Conservation (phyloP, 306 rosid species). For the Alnus glutinosa region DNA sequence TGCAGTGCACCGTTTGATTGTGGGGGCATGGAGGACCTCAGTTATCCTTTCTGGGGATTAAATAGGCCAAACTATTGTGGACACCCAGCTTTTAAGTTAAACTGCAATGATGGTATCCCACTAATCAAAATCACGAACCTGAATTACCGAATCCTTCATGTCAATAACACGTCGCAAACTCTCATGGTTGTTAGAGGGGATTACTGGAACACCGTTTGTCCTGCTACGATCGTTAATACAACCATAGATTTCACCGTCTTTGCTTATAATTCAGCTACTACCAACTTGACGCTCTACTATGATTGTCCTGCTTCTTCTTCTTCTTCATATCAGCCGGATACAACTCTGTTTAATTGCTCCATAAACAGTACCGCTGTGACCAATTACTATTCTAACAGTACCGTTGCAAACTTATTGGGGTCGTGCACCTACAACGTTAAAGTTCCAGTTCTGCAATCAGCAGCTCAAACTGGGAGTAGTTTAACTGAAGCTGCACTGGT, state of each 20-base stretch:
- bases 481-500: slow-evolving; percentile 26
- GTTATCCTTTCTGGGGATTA: slow-evolving; percentile 55
- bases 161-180: slow-evolving; percentile 19
- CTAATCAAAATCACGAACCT: slow-evolving; percentile 17
- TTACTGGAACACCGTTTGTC: slow-evolving; percentile 45
- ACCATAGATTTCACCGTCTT: slow-evolving; percentile 25
- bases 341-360: slow-evolving; percentile 39
- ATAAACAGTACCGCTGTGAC: not conserved
- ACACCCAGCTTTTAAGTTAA: slow-evolving; percentile 46
- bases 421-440: slow-evolving; percentile 30
- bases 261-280: slow-evolving; percentile 11
- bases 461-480: not conserved
- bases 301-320: slow-evolving; percentile 29
- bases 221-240: slow-evolving; percentile 16
- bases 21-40: slow-evolving; percentile 7
- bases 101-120: slow-evolving; percentile 36
- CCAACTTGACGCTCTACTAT: slow-evolving; percentile 41
- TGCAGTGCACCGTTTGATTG: slow-evolving; percentile 30
- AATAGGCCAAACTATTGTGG: slow-evolving; percentile 48
- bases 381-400: slow-evolving; percentile 21
- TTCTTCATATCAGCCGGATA: not conserved
- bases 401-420: not conserved
- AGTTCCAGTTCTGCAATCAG: slow-evolving; percentile 39
- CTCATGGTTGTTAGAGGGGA: slow-evolving; percentile 45
- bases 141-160: slow-evolving; percentile 37